Conservation (phyloP, 2,329 filamentous ascomycete species). For the Pestalotiopsis sp. region DNA sequence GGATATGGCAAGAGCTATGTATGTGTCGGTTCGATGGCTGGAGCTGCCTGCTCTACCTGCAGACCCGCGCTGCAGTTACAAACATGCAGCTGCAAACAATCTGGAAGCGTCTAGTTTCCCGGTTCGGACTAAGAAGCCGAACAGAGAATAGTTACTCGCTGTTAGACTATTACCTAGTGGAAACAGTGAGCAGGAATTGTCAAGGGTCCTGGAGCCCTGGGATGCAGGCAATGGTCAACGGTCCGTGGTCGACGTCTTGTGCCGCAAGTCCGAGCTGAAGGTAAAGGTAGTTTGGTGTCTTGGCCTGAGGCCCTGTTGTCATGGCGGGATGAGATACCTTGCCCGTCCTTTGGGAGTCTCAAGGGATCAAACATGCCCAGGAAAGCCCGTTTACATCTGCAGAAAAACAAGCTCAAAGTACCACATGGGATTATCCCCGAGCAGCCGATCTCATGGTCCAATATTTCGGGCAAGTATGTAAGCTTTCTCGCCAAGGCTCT, state of each 20-base stretch:
- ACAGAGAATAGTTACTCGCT: not conserved
- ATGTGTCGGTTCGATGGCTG: not conserved
- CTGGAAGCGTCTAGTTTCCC: not conserved
- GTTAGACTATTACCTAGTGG: not conserved
- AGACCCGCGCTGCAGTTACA: not conserved
- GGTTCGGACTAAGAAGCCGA: constrained; percentile 1
- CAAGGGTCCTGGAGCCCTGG: not conserved
- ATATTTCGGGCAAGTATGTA: not conserved
- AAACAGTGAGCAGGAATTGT: constrained; percentile 8
- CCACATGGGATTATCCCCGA: not conserved
- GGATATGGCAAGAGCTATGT: constrained; percentile 2
- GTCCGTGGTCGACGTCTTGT: not conserved
- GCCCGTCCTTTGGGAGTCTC: no score
- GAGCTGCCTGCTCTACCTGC: not conserved
- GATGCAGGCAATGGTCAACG: no score
- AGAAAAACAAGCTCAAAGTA: not conserved
- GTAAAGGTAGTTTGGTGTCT: not conserved
- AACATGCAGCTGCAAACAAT: not conserved
- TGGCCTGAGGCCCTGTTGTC: not conserved
- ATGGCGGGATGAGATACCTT: not conserved
- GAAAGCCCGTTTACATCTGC: not conserved
- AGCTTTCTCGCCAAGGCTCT: constrained; percentile 14
- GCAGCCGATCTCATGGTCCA: not conserved
- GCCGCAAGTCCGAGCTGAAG: not conserved
- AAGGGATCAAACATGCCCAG: constrained; percentile 2